Evolutionary conservation across 208 protist genomes (phyloP).

Genomic region (Hexamita inflata): DNA sequence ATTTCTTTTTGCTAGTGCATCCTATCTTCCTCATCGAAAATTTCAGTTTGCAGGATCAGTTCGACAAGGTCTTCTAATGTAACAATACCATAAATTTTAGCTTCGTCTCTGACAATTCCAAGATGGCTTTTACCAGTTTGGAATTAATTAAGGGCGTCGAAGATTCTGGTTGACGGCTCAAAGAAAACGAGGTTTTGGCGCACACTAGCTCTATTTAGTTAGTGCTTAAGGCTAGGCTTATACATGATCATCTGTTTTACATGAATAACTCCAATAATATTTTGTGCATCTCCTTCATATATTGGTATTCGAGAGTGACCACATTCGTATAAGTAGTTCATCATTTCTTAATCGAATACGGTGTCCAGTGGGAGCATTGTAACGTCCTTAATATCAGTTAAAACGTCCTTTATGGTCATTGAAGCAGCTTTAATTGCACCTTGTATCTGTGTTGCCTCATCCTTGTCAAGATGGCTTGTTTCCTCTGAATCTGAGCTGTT

Average conservation of each 20-base stretch:
- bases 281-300: slow-evolving; percentile 25
- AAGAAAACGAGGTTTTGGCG: not conserved
- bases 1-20: no score
- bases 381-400: slow-evolving; percentile 44
- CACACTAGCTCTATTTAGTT: not conserved
- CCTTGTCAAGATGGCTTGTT: not conserved
- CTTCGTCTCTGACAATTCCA: no score
- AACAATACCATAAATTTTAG: no score
- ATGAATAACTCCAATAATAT: slow-evolving; percentile 47
- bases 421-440: slow-evolving; percentile 39
- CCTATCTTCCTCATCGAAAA: no score
- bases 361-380: slow-evolving; percentile 40
- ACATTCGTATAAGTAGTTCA: slow-evolving; percentile 32
- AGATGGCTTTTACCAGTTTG: not conserved
- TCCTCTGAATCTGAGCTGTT: slow-evolving; percentile 43
- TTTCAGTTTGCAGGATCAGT: no score
- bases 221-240: not conserved
- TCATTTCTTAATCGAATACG: slow-evolving; percentile 19
- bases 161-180: not conserved
- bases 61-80: no score
- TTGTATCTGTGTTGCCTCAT: slow-evolving; percentile 45
- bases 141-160: not conserved
- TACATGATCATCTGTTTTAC: slow-evolving; percentile 39
- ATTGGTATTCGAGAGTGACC: slow-evolving; percentile 50
- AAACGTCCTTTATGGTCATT: slow-evolving; percentile 40